phyloP scores from a whole-genome alignment of 768 basidiomycete species.

The Rubroboletus satanas region DNA sequence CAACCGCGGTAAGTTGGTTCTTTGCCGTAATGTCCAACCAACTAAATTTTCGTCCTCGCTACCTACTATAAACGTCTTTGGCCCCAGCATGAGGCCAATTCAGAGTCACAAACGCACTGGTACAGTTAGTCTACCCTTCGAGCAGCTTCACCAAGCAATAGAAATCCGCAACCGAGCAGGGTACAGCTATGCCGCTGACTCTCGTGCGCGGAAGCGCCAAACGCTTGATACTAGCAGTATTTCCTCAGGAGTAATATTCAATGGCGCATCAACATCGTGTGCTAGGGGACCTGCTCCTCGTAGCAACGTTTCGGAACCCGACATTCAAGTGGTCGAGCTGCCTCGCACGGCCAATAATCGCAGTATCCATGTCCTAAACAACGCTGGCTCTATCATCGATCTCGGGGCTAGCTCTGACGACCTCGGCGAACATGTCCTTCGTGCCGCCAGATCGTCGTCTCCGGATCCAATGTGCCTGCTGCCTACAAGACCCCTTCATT shows the following conservation, averaged over 20 bases:
- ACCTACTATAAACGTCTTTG: too few species aligned
- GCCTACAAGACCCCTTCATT: neutral
- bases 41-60: too few species aligned
- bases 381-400: slow-evolving; percentile 17
- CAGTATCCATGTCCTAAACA: slow-evolving; percentile 1
- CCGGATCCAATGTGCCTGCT: slow-evolving; percentile 22
- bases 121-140: too few species aligned
- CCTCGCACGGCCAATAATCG: neutral
- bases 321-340: slow-evolving; percentile 19
- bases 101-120: too few species aligned
- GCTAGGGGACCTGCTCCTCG: neutral
- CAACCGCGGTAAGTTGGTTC: too few species aligned
- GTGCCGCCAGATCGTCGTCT: slow-evolving; percentile 14
- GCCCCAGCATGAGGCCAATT: too few species aligned
- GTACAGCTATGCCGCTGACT: neutral
- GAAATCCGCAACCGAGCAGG: too few species aligned
- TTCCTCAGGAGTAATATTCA: neutral
- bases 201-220: slow-evolving; percentile 22
- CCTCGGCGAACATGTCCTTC: slow-evolving; percentile 19
- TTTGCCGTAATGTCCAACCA: too few species aligned
- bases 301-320: slow-evolving; percentile 13
- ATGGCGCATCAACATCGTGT: slow-evolving; percentile 3
- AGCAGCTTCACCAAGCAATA: too few species aligned
- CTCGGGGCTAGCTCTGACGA: slow-evolving; percentile 22
- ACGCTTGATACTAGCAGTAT: slow-evolving; percentile 14